phyloP scores from a whole-genome alignment of 1,284 basidiomycete genomes.

The Ganoderma leucocontextum region DNA sequence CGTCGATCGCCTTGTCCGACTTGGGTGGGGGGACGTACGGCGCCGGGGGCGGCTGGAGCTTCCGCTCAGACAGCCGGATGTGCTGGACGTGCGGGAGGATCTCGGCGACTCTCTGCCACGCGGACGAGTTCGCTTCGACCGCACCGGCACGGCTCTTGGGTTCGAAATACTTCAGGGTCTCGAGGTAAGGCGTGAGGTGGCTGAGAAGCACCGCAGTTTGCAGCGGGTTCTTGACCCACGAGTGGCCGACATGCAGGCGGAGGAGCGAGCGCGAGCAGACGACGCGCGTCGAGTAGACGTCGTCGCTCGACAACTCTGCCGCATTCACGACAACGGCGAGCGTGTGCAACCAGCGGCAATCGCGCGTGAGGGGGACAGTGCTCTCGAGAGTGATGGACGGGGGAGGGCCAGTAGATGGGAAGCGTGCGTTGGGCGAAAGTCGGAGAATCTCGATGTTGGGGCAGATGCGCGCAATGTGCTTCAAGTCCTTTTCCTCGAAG shows the following conservation, averaged over 20 bases:
- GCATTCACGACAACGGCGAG: slow-evolving; percentile 72
- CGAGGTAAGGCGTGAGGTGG: slow-evolving; percentile 75
- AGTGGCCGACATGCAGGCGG: slow-evolving; percentile 76
- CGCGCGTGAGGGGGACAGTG: slow-evolving; percentile 62
- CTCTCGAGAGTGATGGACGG: slow-evolving; percentile 56
- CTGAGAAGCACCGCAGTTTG: slow-evolving; percentile 74
- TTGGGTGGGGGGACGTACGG: slow-evolving; percentile 41
- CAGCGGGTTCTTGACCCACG: slow-evolving; percentile 71
- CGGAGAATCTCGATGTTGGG: slow-evolving; percentile 71
- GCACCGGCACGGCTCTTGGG: slow-evolving; percentile 76
- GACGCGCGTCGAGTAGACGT: slow-evolving; percentile 52
- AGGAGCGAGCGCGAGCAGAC: slow-evolving; percentile 69
- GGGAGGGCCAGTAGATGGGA: slow-evolving; percentile 57
- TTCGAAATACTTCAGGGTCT: slow-evolving; percentile 75
- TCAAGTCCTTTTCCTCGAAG: slow-evolving; percentile 67
- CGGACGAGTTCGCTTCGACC: slow-evolving; percentile 67
- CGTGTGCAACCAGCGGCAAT: slow-evolving; percentile 68
- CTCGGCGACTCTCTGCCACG: slow-evolving; percentile 73
- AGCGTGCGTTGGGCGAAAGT: slow-evolving; percentile 72
- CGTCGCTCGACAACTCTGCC: slow-evolving; percentile 48
- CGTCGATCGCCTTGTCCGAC: slow-evolving; percentile 60
- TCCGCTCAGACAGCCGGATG: slow-evolving; percentile 67
- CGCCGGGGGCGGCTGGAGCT: slow-evolving; percentile 47
- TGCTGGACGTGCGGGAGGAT: slow-evolving; percentile 73
- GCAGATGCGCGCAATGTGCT: slow-evolving; percentile 62